Base-by-base conservation (phyloP, 805 yeast species). In the Danielozyma ontarioensis region DNA sequence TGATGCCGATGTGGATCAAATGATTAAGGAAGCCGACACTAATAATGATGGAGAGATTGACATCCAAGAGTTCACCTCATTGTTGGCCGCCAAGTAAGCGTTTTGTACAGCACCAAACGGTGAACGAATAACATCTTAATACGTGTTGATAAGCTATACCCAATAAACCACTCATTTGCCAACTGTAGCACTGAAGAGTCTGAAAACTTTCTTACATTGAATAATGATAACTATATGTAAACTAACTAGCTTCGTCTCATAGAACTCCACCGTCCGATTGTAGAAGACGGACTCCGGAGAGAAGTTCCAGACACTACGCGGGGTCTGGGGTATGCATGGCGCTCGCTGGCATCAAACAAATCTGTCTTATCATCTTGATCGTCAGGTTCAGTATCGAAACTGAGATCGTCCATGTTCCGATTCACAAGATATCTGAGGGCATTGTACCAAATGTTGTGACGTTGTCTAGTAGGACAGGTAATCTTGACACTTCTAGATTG, bases 21-120 rank as follows among this genome's bases (percentile, higher is more conserved):
- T 93, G 97, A 77, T 93, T 55, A 80, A 83, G 55, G 98, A 93
- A 61, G 97, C 97, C 35, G 94, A 83, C 55, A 80, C 90, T 42
- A 87, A 86, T 62, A 90, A 95, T 44, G 96, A 94, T 48, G 98
- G 98, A 39, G 96, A 87, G 66, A 93, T 93, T 55, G 94, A 93
- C 59, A 93, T 93, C 62, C 86, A 85, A 56, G 98, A 93, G 69
- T 93, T 93, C 59, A 90, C 96, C 43, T 89, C 87, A 55, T 76
- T 90, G 46, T 75, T 90, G 61, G 72, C 76, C 43, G 83, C 89
- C 39, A 83, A 83, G 70, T 83, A 70, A 53, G 24, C 12, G 16
- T 28, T n/a, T 26, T 15, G 17, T 32, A 15, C 30, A 13, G 12
- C 17, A 10, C 12, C 14, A 7, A 17, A 10, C 28, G 17, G 12